Base-by-base conservation (phyloP, 106 monocot species). In the Dioscorea dumetorum region DNA sequence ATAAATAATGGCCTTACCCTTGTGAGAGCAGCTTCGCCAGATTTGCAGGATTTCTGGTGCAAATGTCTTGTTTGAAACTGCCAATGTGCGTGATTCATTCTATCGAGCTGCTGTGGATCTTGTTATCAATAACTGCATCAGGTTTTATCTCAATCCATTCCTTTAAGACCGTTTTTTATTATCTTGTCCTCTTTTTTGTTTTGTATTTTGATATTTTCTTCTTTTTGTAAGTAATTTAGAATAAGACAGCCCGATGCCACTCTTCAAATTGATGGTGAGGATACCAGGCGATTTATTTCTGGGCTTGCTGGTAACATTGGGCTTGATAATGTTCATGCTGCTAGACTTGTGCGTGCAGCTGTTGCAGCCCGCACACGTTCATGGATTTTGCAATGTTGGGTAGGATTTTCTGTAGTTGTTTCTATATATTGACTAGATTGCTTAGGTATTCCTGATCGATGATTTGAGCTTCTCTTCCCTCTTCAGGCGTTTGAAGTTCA, bases 331-430 rank as follows among this genome's bases (percentile, higher is more conserved):
- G 53, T 62, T 54, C 84, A 78, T 73, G 97, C 97, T 72, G 82
- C 80, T 57, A 82, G 72, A 77, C 73, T 97, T 85, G 62, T 92
- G 32, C 72, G 80, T 57, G 97, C 84, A 70, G 81, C 89, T 69
- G 87, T 97, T 76, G 97, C 97, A 57, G 86, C 88, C n/a, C 78
- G 69, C 16, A 88, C 88, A 50, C 83, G 97, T 60, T 81, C 91
- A 78, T 82, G 75, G 48, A 82, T 97, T 67, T 70, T 97, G 70
- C 97, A 97, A 58, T 70, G 84, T 72, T 97, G 91, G 97, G 94
- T 94, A 82, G 28, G 20, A 4, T 33, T 71, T 67, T 61, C 14
- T 71, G 24, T 1, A 28, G 48, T 17, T 58, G 22, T 49, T 14
- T 49, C 59, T 21, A 3, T 59, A 21, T 18, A 5, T 20, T 14